These are phyloP conservation scores for Solidago caesia DNA, from an alignment of 129 eudicot species.

Conservation along the genomic window DNA sequence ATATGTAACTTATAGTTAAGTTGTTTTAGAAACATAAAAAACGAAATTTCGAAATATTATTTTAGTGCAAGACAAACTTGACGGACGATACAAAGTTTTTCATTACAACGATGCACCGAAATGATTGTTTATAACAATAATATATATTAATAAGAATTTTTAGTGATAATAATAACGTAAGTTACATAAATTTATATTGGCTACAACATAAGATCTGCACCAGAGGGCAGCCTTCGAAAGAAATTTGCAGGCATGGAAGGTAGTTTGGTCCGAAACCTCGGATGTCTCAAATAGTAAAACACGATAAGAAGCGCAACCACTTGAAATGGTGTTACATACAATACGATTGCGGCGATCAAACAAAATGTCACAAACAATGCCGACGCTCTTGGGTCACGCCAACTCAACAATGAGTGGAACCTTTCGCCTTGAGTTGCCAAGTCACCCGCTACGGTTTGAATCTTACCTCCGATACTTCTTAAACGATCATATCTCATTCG, in stretches of 20 bases:
- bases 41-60: too few species aligned
- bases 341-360: slow-evolving; percentile 53
- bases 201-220: slow-evolving; percentile 75
- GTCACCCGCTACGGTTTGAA: slow-evolving; percentile 79
- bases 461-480: slow-evolving; percentile 81
- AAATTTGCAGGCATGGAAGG: slow-evolving; percentile 71
- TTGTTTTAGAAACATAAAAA: too few species aligned
- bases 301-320: slow-evolving; percentile 51
- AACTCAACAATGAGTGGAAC: slow-evolving; percentile 58
- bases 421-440: slow-evolving; percentile 85
- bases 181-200: neutral
- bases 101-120: too few species aligned
- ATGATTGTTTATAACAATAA: too few species aligned
- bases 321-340: slow-evolving; percentile 78
- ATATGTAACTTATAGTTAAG: too few species aligned
- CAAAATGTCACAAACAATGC: slow-evolving; percentile 79
- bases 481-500: slow-evolving; percentile 86
- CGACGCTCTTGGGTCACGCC: slow-evolving; percentile 87
- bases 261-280: slow-evolving; percentile 62
- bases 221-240: slow-evolving; percentile 78
- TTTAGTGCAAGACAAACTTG: too few species aligned
- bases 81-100: too few species aligned
- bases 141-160: too few species aligned
- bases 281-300: slow-evolving; percentile 75
- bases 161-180: neutral